Evolutionary conservation across 345 rosid genomes (phyloP).

Genomic region (Theobroma cacao): DNA sequence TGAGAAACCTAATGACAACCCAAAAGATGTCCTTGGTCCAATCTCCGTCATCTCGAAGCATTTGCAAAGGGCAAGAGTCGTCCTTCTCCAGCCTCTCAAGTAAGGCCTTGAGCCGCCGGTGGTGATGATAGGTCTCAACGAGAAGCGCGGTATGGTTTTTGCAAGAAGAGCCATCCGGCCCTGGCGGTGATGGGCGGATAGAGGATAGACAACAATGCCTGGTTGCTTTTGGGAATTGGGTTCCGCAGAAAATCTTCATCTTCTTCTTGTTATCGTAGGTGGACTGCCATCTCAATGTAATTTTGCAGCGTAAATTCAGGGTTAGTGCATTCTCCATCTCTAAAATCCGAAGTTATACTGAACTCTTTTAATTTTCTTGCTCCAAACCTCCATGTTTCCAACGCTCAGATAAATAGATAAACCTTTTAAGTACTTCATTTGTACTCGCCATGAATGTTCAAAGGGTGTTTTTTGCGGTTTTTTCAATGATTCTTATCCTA

Average conservation of each 20-base stretch:
- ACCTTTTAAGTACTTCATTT: too few species aligned
- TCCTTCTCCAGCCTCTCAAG: conserved; percentile 32
- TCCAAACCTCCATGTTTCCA: not conserved
- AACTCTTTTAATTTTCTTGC: not conserved
- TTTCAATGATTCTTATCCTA: too few species aligned
- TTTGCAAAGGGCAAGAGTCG: conserved; percentile 41
- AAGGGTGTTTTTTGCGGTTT: too few species aligned
- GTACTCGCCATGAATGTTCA: too few species aligned
- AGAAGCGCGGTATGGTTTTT: conserved; percentile 38
- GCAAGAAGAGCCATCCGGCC: conserved; percentile 13
- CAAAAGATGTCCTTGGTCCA: conserved; percentile 66
- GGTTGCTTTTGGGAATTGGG: conserved; percentile 23
- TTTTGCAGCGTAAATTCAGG: conserved; percentile 12
- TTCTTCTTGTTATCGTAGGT: not conserved
- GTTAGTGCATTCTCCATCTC: conserved; percentile 10
- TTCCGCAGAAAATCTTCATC: conserved; percentile 9
- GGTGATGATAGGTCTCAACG: conserved; percentile 41
- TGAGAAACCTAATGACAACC: conserved; percentile 55
- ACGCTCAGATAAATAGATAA: too few species aligned
- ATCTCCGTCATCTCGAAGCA: conserved; percentile 62
- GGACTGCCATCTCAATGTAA: conserved; percentile 17
- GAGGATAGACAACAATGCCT: conserved; percentile 9
- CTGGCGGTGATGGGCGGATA: conserved; percentile 14
- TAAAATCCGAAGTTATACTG: not conserved
- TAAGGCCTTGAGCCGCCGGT: conserved; percentile 36